Base-by-base conservation (phyloP, 2,329 filamentous ascomycete species). In the Fusarium sp. region DNA sequence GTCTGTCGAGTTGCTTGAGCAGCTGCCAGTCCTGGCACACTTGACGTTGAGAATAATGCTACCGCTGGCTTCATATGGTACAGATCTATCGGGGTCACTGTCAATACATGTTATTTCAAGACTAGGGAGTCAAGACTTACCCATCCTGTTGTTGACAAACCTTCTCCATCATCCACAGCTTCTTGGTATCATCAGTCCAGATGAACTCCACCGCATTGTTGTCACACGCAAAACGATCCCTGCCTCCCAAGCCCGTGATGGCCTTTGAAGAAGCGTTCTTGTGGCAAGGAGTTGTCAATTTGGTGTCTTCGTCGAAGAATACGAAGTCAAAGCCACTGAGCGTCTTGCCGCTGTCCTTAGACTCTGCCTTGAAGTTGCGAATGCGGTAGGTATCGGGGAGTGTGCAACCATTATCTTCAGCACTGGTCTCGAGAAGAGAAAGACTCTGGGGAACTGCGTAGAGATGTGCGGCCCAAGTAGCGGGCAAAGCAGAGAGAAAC, bases 111-210 rank as follows among this genome's bases (percentile, higher is more conserved):
- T 20, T 18, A 10, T 15, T 20, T 15, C 15, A 25, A 47, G 25
- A 20, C 17, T 12, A 22, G 22, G 8, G 18, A 49, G 25, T 29
- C 20, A 45, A 14, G 7, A 76, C 81, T 73, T 77, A 84, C 83
- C 81, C 82, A 9, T 80, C 70, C 3, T 71, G 29, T 17, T 73
- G 73, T 3, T 82, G 79, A 74, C 86, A 88, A 18, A 83, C 79
- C 33, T 79, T 79, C 79, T 88, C 84, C 46, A 86, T 78, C 75
- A 86, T 68, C n/a, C 81, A 83, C 46, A 87, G 68, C 42, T 78
- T 76, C 33, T 71, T 69, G 8, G 70, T 44, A 8, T 71, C 56
- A 27, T 73, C 47, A 17, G 75, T 47, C 79, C 79, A 87, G 70
- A 86, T 82, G 67, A 88, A 88, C 65, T 84, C 78, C 68, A 85